A percentile compares a stretch with the other conserved stretches of the same genome.
These are phyloP conservation scores for Phytophthora constricta DNA, from an alignment of 352 stramenopile species.

Conservation along the genomic window DNA sequence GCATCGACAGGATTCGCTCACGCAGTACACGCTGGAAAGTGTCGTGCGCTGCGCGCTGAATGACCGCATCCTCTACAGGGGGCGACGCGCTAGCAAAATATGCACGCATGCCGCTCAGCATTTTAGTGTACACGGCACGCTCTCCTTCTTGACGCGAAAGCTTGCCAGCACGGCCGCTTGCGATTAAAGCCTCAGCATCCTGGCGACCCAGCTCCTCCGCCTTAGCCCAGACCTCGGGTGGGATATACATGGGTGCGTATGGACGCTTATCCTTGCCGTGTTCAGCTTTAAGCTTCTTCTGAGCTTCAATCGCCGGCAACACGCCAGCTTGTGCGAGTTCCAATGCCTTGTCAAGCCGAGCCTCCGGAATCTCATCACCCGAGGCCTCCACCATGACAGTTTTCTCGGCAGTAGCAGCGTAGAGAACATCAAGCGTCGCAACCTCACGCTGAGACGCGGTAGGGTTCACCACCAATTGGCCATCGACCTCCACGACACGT, in stretches of 20 bases:
- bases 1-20: slow-evolving; percentile 57
- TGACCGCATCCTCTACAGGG: slow-evolving; percentile 49
- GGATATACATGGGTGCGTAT: slow-evolving; percentile 57
- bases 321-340: slow-evolving; percentile 76
- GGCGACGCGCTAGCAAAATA: slow-evolving; percentile 42
- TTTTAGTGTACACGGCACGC: slow-evolving; percentile 71
- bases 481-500: slow-evolving; percentile 83
- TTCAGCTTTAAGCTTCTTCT: slow-evolving; percentile 60
- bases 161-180: slow-evolving; percentile 54
- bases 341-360: slow-evolving; percentile 76
- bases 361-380: slow-evolving; percentile 77
- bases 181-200: slow-evolving; percentile 47
- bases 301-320: slow-evolving; percentile 60
- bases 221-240: slow-evolving; percentile 56
- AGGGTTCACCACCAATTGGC: slow-evolving; percentile 93
- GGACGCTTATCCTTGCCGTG: slow-evolving; percentile 75
- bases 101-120: slow-evolving; percentile 66
- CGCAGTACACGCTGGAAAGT: slow-evolving; percentile 79
- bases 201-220: slow-evolving; percentile 64
- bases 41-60: slow-evolving; percentile 80
- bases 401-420: slow-evolving; percentile 76
- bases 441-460: slow-evolving; percentile 73
- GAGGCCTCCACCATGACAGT: slow-evolving; percentile 92
- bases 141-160: slow-evolving; percentile 69
- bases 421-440: slow-evolving; percentile 85